Evolutionary conservation across 805 yeast genomes (phyloP).

Genomic region (Starmera dryadoides): DNA sequence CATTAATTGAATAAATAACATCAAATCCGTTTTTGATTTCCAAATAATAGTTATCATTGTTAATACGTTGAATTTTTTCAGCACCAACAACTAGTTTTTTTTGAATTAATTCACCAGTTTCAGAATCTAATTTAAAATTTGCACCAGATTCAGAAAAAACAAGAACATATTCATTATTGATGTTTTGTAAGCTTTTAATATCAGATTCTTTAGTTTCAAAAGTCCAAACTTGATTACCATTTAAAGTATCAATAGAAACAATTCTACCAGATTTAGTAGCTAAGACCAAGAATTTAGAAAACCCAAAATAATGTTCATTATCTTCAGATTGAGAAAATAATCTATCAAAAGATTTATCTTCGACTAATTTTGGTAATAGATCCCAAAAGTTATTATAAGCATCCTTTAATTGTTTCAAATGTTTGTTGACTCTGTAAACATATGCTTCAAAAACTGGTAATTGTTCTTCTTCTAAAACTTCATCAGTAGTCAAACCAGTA

Average conservation of each 20-base stretch:
- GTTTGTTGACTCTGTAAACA: constrained; percentile 23
- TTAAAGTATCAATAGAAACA: constrained; percentile 33
- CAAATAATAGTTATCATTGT: constrained; percentile 11
- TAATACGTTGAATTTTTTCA: constrained; percentile 6
- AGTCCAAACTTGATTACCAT: constrained; percentile 35
- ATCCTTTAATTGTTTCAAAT: constrained; percentile 11
- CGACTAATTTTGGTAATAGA: constrained; percentile 4
- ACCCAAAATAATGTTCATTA: constrained; percentile 34
- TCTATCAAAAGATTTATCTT: background rate
- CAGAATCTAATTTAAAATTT: constrained; percentile 14
- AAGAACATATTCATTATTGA: constrained; percentile 7
- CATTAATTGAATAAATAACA: constrained; percentile 16
- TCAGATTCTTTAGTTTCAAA: constrained; percentile 16
- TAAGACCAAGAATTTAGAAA: constrained; percentile 33
- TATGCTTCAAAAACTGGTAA: constrained; percentile 24
- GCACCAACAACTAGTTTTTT: constrained; percentile 9
- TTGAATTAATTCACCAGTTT: constrained; percentile 21
- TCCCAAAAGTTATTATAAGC: constrained; percentile 8
- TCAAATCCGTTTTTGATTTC: constrained; percentile 11
- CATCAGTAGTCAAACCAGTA: constrained; percentile 18
- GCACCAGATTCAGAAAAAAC: constrained; percentile 16
- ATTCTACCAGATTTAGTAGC: constrained; percentile 34
- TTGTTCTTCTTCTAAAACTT: constrained; percentile 23
- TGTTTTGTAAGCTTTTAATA: constrained; percentile 17
- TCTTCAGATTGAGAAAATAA: background rate